Base-by-base conservation (phyloP, 441 rosid species). In the Codiaeum variegatum region DNA sequence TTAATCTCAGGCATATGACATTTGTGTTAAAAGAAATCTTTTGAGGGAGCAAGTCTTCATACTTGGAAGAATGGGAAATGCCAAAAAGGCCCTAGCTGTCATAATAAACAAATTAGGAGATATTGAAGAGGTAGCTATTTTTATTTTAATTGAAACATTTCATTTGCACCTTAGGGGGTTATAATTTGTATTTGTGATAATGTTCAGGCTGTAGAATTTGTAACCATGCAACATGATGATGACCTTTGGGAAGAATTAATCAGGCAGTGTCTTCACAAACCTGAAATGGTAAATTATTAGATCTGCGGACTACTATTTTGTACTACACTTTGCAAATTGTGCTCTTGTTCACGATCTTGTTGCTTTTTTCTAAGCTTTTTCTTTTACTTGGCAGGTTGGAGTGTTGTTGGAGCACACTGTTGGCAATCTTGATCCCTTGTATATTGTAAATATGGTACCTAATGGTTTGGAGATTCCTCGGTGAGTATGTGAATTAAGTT, bases 191-290 rank as follows among this genome's bases (percentile, higher is more conserved):
- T 65, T 34, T 64, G 21, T 71, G 10, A 52, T 55, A 71, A 42
- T 78, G 51, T 77, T 79, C 96, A 96, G 99, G 99, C 98, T 75
- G 99, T 96, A 67, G 98, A 96, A 80, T 96, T 93, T 83, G 99
- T 96, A 40, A 89, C 84, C 42, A 82, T 88, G 94, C 98, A 96
- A 85, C 98, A 96, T 70, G 97, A 96, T 76, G 99, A 96, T 81
- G 98, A 90, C 40, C 93, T 96, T 67, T 96, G 98, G 99, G 97
- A 96, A 86, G 99, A 93, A 81, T 81, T 96, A 80, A 90, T 96
- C 77, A 89, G 85, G 80, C 98, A 93, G 79, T 96, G 99, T 81
- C 83, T 93, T 67, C 74, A 93, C 86, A 93, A 88, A 83, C 97
- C 98, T 58, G 98, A 96, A 88, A 96, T 93, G 99, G 99, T 92